Base-by-base conservation (phyloP, 2,329 filamentous ascomycete species). In the Rugonectria rugulosa region DNA sequence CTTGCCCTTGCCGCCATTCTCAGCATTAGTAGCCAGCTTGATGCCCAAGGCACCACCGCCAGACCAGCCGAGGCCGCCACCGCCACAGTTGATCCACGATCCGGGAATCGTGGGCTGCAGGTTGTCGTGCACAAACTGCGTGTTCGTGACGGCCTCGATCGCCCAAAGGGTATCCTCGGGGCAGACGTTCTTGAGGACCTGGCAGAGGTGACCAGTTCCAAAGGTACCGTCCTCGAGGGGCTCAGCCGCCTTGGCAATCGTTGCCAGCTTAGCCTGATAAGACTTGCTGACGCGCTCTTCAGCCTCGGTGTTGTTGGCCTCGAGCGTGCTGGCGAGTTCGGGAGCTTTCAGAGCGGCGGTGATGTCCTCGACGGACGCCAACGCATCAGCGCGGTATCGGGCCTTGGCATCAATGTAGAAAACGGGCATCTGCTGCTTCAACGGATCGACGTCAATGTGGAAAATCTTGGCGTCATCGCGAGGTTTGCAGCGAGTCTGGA, bases 31-130 rank as follows among this genome's bases (percentile, higher is more conserved):
- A 0, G 89, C 91, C 7, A 94, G 81, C 70, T 93, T 92, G 68
- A 93, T 87, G 2, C 90, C 91, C 3, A 94, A 72, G 0, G 88
- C 88, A 47, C 78, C 90, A 12, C 91, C 90, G 12, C 90, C 90
- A 10, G 86, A 90, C 90, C 90, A 94, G 2, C 90, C 90, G 0
- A 94, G 84, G 2, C 91, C 91, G 12, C 89, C 90, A 1, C 88
- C 90, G 2, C 90, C 90, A 68, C 90, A 93, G 70, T 92, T 93
- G 66, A 94, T 85, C 88, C 88, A 92, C 0, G 85, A 86, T 0
- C 89, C 89, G 0, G 90, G 90, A 0, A 85, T 68, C 0, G 81
- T 86, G 3, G 86, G 81, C 64, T 87, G 86, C 7, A 95, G 75
- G 61, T 92, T 89, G 62, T 95, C 89, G 21, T 85, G 81, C 1